Evolutionary conservation across 495 filamentous ascomycete genomes (phyloP), one percentile per base, ranked within the genome.

Genomic region (Penicillium malachiteum): DNA sequence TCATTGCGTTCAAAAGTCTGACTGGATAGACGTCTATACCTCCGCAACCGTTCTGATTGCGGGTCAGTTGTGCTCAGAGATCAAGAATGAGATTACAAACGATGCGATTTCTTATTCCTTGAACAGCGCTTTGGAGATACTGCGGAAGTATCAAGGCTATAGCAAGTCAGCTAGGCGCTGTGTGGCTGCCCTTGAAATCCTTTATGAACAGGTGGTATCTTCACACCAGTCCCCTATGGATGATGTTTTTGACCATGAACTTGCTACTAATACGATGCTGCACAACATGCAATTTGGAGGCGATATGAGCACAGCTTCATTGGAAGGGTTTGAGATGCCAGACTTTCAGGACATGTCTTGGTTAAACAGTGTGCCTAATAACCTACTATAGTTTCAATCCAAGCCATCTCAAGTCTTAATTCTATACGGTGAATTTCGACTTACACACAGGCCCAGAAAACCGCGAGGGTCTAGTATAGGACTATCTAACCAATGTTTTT

Each of bases 321-420:
- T 74, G n/a, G 69, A 72, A 21, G 50, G 53, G 0, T 64, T 72
- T 49, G 71, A 74, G 21, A 38, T 71, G 3, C 59, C 64, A 1
- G 71, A 74, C 34, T 71, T 74, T 38, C 69, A 70, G 42, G 69
- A 74, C 47, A 74, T 74, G 69, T 72, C 69, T 13, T 74, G 71
- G 71, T 40, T 74, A 3, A 71, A 74, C 21, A 74, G 71, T 32
- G 71, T 74, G 10, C 69, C 71, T 4, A 74, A 67, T 41, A 70
- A 64, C 53, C 48, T 74, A 1, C 68, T 57, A 31, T 65, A 57
- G 33, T 18, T 14, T 26, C 4, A 26, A 26, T 26, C 4, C 21
- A 26, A 26, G 1, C 4, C 4, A 26, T 26, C 21, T 26, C 4
- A 26, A 26, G 21, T 2, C 21, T 26, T 26, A 26, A 1, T 26